Base-by-base conservation (phyloP, 2,329 filamentous ascomycete genomes). In the Trichoderma gracile region DNA sequence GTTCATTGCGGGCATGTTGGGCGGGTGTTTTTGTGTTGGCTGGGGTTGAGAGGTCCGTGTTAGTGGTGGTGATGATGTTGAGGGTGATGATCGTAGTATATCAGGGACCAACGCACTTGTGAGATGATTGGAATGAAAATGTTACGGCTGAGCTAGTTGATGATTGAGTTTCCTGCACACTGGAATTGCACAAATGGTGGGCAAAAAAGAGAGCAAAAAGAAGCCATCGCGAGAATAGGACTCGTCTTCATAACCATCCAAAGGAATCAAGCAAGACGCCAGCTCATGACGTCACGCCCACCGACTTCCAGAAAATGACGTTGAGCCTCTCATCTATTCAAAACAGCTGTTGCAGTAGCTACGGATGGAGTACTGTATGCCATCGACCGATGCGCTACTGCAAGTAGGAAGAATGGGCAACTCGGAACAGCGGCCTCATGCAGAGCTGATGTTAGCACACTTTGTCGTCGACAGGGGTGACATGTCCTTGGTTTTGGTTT, bases 1-100 rank as follows among this genome's bases (percentile, higher is more conserved):
- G 60, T 66, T 46, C 59, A 66, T 64, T 47, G 47, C 45, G 10
- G 64, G 64, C 64, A 66, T 66, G 40, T 10, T 61, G 49, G 21
- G 14, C n/a, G 42, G 19, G 23, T 58, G 33, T 30, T 50, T 30
- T 3, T 61, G 25, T 17, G 12, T 50, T 33, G 3, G 45, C 19
- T 49, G 17, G 25, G 45, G 10, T 50, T n/a, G n/a, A 30, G 4
- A 10, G 33, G 3, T 10, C 33, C 10, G 33, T 38, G 33, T 38
- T 38, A 38, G 33, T n/a, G n/a, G n/a, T 27, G 14, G 21, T 21
- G 45, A 25, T 46, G 30, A 17, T 23, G 43, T 14, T 38, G 5
- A 30, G 10, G 33, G 15, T 15, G 47, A 30, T 3, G 27, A 9
- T 30, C 27, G 27, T 30, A 5, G 27, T 9, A 30, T 6, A 7